Evolutionary conservation across 148 eudicot genomes (phyloP).

Genomic region (Bassia scoparia): DNA sequence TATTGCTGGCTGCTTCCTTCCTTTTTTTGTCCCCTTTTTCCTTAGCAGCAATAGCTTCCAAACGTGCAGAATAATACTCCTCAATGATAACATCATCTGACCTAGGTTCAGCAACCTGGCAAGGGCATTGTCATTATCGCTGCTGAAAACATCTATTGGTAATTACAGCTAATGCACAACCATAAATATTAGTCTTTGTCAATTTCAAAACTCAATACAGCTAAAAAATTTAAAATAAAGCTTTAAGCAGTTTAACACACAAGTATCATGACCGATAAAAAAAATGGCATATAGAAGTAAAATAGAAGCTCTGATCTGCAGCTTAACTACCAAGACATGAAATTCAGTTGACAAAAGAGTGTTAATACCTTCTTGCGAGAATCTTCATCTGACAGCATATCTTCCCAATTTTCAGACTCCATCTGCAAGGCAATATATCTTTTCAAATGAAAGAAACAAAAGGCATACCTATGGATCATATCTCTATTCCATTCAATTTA

Average conservation of each 20-base stretch:
- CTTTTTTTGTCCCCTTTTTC: conserved; percentile 65
- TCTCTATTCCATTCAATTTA: too few relatives aligned
- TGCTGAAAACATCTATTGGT: neutral
- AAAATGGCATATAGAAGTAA: neutral
- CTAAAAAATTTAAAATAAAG: too few relatives aligned
- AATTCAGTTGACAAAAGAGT: neutral
- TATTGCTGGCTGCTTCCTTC: conserved; percentile 70
- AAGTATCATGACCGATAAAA: too few relatives aligned
- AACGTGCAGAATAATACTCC: conserved; percentile 73
- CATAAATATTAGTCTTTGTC: neutral
- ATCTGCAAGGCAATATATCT: conserved; percentile 45
- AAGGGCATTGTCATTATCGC: conserved; percentile 5
- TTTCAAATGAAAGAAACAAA: conserved; percentile 16
- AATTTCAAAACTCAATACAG: neutral
- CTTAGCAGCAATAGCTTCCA: conserved; percentile 80
- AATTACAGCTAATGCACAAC: neutral
- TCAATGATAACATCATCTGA: conserved; percentile 49
- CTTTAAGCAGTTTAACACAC: too few relatives aligned
- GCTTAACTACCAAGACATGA: conserved; percentile 16
- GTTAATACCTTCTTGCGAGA: conserved; percentile 50
- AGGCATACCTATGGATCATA: too few relatives aligned
- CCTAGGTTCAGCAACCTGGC: conserved; percentile 56
- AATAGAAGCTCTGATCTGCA: neutral
- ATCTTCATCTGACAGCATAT: conserved; percentile 40
- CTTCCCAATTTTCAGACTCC: conserved; percentile 79